Percentiles rank a stretch among this genome's conserved stretches.
Evolutionary conservation across 441 rosid species (phyloP).

Genomic region (Eugenia klotzschiana): DNA sequence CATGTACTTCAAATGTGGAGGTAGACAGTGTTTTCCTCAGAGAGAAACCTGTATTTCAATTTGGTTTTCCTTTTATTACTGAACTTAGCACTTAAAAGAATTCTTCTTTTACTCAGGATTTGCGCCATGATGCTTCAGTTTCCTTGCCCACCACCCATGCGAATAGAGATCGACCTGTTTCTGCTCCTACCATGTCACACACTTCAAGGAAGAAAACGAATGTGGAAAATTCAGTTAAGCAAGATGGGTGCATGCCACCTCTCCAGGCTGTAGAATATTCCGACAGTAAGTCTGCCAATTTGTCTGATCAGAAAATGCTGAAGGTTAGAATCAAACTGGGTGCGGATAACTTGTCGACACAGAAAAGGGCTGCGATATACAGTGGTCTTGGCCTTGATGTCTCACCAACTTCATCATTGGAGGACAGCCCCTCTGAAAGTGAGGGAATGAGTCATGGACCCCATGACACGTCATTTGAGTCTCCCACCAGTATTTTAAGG

Average conservation of each 20-base stretch:
- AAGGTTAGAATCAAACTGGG: constrained; percentile 85
- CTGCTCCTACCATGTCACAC: constrained; percentile 12
- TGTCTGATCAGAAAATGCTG: constrained; percentile 54
- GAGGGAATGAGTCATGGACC: constrained; percentile 48
- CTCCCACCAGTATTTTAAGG: constrained; percentile 57
- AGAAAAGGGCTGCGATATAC: constrained; percentile 70
- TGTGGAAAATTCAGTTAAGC: constrained; percentile 24
- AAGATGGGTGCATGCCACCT: constrained; percentile 31
- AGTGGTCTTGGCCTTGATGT: constrained; percentile 93
- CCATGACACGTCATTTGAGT: constrained; percentile 34
- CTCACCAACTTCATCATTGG: constrained; percentile 76
- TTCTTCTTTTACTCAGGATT: constrained; percentile 35
- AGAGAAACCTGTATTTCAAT: neutral
- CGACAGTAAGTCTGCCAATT: constrained; percentile 31
- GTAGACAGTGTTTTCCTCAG: constrained; percentile 18
- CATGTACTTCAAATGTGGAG: constrained; percentile 51
- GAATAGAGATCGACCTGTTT: constrained; percentile 28
- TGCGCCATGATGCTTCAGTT: constrained; percentile 13
- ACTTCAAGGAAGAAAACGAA: constrained; percentile 28
- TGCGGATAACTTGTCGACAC: constrained; percentile 55
- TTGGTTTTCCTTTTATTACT: neutral
- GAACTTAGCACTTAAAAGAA: constrained; percentile 4
- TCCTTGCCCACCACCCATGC: constrained; percentile 26
- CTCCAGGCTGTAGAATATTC: constrained; percentile 22
- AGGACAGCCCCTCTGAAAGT: constrained; percentile 75